Evolutionary conservation across 2,329 filamentous ascomycete species (phyloP), one percentile per base, ranked within the genome.

Genomic region (Cordyceps farinosa): DNA sequence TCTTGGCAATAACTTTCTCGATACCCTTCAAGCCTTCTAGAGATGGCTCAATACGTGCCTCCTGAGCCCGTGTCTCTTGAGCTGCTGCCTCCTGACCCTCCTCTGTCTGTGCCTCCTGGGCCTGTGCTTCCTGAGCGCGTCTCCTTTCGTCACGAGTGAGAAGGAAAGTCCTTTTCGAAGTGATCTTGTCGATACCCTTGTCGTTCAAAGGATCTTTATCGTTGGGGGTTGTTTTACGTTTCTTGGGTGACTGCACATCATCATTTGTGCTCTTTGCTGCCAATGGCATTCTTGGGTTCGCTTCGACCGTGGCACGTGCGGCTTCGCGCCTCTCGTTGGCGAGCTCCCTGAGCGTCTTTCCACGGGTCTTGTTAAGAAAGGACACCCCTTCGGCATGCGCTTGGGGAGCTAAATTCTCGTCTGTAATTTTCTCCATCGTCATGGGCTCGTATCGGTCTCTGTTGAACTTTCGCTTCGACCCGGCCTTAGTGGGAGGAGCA

Each of bases 231-330:
- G 71, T 65, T 60, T 78, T 81, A 1, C 72, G 54, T 70, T 88
- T 88, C 69, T 80, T 84, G 0, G 86, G 86, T 2, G 87, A 87
- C 36, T 78, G 76, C 50, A 89, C 70, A 67, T 84, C 81, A 62
- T 85, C 79, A 68, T 88, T 88, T 17, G 83, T 82, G 73, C 78
- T 88, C 74, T 88, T 89, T 52, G 78, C 76, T 8, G 79, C 75
- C 11, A 87, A 74, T 1, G 84, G 81, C 63, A 79, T 82, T 56
- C 84, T 79, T 42, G 72, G 4, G 71, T 70, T 11, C 70, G 69
- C 65, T n/a, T 70, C 69, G 9, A 70, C 66, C 52, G 69, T 73
- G 52, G 77, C 73, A 57, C 73, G 73, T 10, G 22, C 50, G 3
- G 68, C 68, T n/a, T 82, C 80, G 62, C 77, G 80, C 61, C 75